Percentiles rank a stretch among this genome's conserved stretches.
Conservation (phyloP, 805 yeast species). For the Ogataea nakhonphanomensis region DNA sequence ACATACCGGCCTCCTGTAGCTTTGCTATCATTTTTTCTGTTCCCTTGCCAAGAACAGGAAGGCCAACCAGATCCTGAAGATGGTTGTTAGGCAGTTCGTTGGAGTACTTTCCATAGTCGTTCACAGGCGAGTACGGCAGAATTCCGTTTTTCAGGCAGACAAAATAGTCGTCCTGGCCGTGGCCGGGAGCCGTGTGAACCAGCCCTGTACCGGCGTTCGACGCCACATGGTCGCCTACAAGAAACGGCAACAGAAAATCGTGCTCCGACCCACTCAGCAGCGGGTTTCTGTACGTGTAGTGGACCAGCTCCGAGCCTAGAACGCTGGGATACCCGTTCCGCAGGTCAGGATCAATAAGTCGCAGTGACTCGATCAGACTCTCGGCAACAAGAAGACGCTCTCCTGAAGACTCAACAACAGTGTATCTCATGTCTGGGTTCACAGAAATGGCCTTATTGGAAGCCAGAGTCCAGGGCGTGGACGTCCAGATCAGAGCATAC, state of each 20-base stretch:
- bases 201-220: conserved; percentile 86
- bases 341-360: conserved; percentile 30
- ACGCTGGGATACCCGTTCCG: conserved; percentile 28
- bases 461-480: conserved; percentile 97
- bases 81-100: conserved; percentile 44
- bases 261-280: conserved; percentile 30
- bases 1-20: conserved; percentile 42
- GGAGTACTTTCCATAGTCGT: conserved; percentile 67
- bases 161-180: conserved; percentile 89
- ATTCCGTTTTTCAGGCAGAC: conserved; percentile 59
- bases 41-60: conserved; percentile 62
- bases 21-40: conserved; percentile 42
- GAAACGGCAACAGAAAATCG: conserved; percentile 46
- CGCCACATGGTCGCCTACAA: conserved; percentile 81
- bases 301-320: conserved; percentile 41
- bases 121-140: conserved; percentile 71
- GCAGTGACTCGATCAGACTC: conserved; percentile 41
- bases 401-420: conserved; percentile 37
- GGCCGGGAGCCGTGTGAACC: conserved; percentile 98
- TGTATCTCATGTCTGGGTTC: conserved; percentile 56
- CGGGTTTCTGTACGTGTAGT: conserved; percentile 53
- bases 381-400: conserved; percentile 57
- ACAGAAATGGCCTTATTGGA: conserved; percentile 82
- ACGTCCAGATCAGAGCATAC: conserved; percentile 80
- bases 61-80: conserved; percentile 44